These are phyloP conservation scores for Ophiocordyceps australis DNA, from an alignment of 2,329 filamentous ascomycete genomes.

Conservation along the genomic window DNA sequence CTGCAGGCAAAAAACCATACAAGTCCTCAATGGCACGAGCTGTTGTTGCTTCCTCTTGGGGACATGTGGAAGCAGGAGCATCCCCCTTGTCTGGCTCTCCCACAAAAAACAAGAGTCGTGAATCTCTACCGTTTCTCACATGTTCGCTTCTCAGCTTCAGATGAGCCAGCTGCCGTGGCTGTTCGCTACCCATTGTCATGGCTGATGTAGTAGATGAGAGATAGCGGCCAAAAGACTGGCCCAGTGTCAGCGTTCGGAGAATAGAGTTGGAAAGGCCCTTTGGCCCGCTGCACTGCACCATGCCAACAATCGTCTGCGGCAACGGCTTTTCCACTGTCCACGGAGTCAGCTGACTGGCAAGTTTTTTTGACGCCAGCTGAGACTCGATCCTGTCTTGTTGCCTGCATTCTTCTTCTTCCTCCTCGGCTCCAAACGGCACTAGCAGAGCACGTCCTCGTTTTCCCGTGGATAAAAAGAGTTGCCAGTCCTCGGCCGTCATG, in stretches of 20 bases:
- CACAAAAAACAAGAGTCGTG: conserved; percentile 14
- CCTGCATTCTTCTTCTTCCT: too few species aligned
- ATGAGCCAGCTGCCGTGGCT: conserved; percentile 13
- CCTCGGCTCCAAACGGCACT: too few species aligned
- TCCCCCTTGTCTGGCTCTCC: too few species aligned
- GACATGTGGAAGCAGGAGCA: too few species aligned
- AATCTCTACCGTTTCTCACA: conserved; percentile 15
- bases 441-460: too few species aligned
- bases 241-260: conserved; percentile 16
- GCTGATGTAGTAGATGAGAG: conserved; percentile 17
- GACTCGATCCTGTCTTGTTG: too few species aligned
- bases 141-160: conserved; percentile 17
- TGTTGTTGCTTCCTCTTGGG: too few species aligned
- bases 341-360: too few species aligned
- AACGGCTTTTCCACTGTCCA: conserved; percentile 17
- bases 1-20: too few species aligned
- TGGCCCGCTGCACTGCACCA: conserved; percentile 10
- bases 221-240: conserved; percentile 16
- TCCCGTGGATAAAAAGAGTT: conserved; percentile 31
- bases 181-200: conserved; percentile 12
- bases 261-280: conserved; percentile 17
- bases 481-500: conserved; percentile 37
- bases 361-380: too few species aligned
- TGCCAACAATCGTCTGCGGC: conserved; percentile 11
- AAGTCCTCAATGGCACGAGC: too few species aligned